Percentiles rank a stretch among this genome's conserved stretches.
Conservation (phyloP, 805 yeast genomes). For the Wickerhamomyces subpelliculosus region DNA sequence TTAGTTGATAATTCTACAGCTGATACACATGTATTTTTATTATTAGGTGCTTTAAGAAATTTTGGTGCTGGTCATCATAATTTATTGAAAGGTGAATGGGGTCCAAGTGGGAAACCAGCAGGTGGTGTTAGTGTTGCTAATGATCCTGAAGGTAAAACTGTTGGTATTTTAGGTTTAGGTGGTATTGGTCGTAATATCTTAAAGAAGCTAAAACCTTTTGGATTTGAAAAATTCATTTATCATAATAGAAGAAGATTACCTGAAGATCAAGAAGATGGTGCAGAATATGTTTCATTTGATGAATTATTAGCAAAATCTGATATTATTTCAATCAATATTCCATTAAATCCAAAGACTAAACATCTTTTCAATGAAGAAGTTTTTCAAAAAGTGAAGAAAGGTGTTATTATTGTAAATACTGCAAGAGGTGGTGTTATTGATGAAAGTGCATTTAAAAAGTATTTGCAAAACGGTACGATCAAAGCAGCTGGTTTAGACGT, state of each 20-base stretch:
- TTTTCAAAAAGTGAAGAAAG: constrained; percentile 67
- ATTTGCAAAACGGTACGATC: constrained; percentile 56
- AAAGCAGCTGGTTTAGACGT: constrained; percentile 71
- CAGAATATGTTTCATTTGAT: constrained; percentile 67
- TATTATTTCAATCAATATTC: constrained; percentile 67
- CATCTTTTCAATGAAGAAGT: constrained; percentile 60
- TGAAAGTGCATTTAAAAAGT: constrained; percentile 49
- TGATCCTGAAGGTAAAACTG: constrained; percentile 68
- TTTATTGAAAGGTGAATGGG: constrained; percentile 59
- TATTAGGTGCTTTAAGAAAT: constrained; percentile 60
- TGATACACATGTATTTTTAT: constrained; percentile 56
- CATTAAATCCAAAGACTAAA: constrained; percentile 63
- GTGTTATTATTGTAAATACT: constrained; percentile 70
- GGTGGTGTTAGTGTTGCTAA: constrained; percentile 59
- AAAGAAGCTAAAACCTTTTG: constrained; percentile 68
- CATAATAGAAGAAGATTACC: constrained; percentile 60
- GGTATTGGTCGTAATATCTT: constrained; percentile 84
- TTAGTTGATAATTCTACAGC: constrained; percentile 71
- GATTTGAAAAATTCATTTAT: constrained; percentile 63
- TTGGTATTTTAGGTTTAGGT: constrained; percentile 84
- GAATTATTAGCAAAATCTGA: constrained; percentile 60
- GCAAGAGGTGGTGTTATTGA: constrained; percentile 85
- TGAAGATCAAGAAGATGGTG: constrained; percentile 55
- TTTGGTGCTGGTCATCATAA: constrained; percentile 53
- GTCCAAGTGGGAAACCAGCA: constrained; percentile 39